These are phyloP conservation scores for Leishmania aethiopica DNA, from an alignment of 208 protist genomes.

Conservation along the genomic window DNA sequence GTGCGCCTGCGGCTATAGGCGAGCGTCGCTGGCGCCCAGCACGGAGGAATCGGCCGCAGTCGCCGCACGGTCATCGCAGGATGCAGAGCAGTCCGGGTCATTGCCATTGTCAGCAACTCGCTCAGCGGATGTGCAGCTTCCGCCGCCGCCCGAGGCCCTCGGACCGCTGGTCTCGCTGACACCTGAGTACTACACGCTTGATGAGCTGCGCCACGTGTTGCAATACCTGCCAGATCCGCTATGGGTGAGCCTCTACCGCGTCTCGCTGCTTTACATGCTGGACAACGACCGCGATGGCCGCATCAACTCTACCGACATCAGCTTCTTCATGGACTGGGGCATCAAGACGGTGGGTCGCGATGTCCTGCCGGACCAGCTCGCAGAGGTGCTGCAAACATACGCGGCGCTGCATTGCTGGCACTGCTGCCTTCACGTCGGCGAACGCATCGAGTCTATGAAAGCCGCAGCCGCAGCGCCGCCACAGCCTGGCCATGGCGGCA, in stretches of 20 bases:
- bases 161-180: constrained; percentile 38
- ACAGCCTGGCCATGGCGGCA: constrained; percentile 5
- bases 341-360: constrained; percentile 40
- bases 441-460: constrained; percentile 16
- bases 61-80: background rate
- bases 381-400: constrained; percentile 55
- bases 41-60: background rate
- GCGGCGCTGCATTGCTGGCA: constrained; percentile 64
- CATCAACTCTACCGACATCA: constrained; percentile 51
- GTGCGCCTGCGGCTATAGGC: constrained; percentile 30
- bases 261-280: constrained; percentile 65
- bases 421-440: constrained; percentile 40
- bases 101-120: background rate
- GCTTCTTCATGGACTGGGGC: constrained; percentile 62
- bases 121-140: constrained; percentile 10
- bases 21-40: constrained; percentile 1
- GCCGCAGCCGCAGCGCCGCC: background rate
- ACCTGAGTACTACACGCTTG: constrained; percentile 52
- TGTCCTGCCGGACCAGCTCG: constrained; percentile 46
- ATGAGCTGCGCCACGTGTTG: constrained; percentile 52
- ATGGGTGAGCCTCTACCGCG: constrained; percentile 54
- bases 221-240: constrained; percentile 59
- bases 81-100: background rate
- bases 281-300: constrained; percentile 69
- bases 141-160: constrained; percentile 25